A percentile compares a stretch with the other conserved stretches of the same genome.
Conservation (phyloP, 345 rosid species). For the Populus nigra region DNA sequence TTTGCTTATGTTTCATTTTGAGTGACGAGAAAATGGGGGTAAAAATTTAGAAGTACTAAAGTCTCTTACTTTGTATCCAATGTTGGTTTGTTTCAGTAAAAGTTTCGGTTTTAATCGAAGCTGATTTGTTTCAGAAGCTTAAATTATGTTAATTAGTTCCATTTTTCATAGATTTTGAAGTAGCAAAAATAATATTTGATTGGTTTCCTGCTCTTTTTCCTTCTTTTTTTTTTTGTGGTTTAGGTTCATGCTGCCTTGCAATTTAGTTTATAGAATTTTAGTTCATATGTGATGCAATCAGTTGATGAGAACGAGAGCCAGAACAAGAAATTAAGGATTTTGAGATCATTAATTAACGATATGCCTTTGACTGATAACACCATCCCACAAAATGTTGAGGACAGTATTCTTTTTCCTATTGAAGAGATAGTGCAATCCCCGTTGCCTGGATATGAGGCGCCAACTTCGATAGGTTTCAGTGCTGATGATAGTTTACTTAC, state of each 20-base stretch:
- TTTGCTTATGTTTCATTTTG: constrained; percentile 3
- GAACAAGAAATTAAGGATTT: constrained; percentile 49
- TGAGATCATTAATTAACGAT: constrained; percentile 33
- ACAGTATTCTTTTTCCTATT: constrained; percentile 48
- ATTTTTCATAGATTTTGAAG: neutral
- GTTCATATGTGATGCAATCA: constrained; percentile 56
- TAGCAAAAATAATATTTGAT: neutral
- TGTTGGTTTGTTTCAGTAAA: neutral
- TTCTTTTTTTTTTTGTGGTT: neutral
- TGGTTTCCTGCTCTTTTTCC: neutral
- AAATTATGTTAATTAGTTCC: neutral
- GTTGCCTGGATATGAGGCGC: constrained; percentile 81
- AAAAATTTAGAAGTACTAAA: neutral
- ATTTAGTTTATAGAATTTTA: constrained; percentile 9
- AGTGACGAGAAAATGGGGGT: constrained; percentile 14
- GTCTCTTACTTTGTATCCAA: neutral
- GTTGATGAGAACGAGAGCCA: constrained; percentile 37
- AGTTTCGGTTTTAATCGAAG: neutral
- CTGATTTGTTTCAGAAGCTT: neutral
- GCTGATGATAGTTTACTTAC: constrained; percentile 70
- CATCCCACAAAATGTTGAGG: constrained; percentile 36
- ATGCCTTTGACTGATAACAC: constrained; percentile 56
- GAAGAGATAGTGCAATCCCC: constrained; percentile 90
- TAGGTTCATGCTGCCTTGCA: constrained; percentile 19
- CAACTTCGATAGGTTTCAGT: constrained; percentile 74